These are phyloP conservation scores for Hemileccinum impolitum DNA, from an alignment of 768 basidiomycete genomes.

Conservation along the genomic window DNA sequence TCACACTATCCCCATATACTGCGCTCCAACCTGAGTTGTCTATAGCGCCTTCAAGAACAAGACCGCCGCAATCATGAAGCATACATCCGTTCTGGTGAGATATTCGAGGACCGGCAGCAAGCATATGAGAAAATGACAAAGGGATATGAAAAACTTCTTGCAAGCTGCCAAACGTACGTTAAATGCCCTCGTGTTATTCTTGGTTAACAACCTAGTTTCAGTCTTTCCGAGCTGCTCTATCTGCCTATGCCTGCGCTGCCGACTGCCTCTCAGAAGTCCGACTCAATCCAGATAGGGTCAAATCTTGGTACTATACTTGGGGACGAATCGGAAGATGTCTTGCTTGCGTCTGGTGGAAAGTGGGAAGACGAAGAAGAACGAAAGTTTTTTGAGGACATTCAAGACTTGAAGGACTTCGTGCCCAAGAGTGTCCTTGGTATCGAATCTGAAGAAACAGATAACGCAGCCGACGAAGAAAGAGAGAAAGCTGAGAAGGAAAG, in stretches of 20 bases:
- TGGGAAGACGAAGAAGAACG: conserved; percentile 99
- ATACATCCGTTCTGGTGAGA: conserved; percentile 98
- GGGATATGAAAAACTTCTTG: conserved; percentile 86
- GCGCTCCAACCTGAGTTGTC: neutral
- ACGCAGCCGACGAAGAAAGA: conserved; percentile 40
- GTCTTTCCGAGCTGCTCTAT: conserved; percentile 88
- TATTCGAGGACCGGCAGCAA: conserved; percentile 98
- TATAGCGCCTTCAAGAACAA: conserved; percentile 91
- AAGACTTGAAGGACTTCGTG: conserved; percentile 89
- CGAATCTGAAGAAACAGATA: conserved; percentile 40
- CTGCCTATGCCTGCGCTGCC: conserved; percentile 81
- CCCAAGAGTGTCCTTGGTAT: conserved; percentile 85
- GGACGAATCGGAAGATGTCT: conserved; percentile 56
- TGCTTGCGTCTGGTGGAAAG: conserved; percentile 63
- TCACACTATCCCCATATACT: neutral
- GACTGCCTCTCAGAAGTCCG: conserved; percentile 72
- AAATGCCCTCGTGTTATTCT: neutral
- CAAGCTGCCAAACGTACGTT: conserved; percentile 82
- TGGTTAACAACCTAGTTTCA: conserved; percentile 29
- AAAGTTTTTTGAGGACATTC: conserved; percentile 88
- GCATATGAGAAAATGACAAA: conserved; percentile 99
- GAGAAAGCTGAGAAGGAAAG: conserved; percentile 54
- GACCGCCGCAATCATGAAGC: conserved; percentile 97
- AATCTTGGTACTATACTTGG: conserved; percentile 38
- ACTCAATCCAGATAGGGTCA: conserved; percentile 76